These are phyloP conservation scores for Leishmania arabica DNA, from an alignment of 208 protist genomes.

Conservation along the genomic window DNA sequence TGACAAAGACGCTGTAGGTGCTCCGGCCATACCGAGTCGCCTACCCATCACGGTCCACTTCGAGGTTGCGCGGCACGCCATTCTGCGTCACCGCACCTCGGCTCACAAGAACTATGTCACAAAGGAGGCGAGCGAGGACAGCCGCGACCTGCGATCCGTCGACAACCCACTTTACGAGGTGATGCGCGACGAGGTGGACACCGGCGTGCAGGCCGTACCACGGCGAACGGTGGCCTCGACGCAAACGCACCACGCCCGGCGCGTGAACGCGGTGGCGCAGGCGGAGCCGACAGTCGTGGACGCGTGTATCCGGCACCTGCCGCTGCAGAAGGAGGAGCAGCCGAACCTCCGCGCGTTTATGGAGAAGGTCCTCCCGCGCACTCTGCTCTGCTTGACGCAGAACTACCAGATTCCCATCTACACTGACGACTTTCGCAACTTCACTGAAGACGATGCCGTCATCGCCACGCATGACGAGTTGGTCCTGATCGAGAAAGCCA, in stretches of 20 bases:
- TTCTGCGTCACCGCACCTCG: conserved; percentile 59
- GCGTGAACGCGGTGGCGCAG: conserved; percentile 81
- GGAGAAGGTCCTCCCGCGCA: conserved; percentile 77
- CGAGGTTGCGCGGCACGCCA: conserved; percentile 59
- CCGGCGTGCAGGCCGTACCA: conserved; percentile 79
- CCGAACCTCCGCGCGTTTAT: conserved; percentile 75
- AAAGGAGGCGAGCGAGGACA: conserved; percentile 90
- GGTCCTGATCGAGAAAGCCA: conserved; percentile 84
- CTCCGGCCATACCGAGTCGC: conserved; percentile 41
- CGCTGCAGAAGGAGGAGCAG: conserved; percentile 53
- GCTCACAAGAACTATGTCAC: conserved; percentile 63
- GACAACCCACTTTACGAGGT: conserved; percentile 70
- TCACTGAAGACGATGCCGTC: conserved; percentile 90
- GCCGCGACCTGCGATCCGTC: conserved; percentile 73
- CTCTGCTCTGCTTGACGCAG: conserved; percentile 80
- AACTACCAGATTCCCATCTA: conserved; percentile 89
- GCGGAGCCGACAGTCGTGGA: conserved; percentile 83
- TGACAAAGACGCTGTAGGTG: conserved; percentile 16
- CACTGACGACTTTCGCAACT: conserved; percentile 79
- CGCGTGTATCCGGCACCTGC: conserved; percentile 69
- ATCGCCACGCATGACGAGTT: conserved; percentile 81
- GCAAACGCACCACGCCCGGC: conserved; percentile 82
- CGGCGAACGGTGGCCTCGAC: conserved; percentile 24
- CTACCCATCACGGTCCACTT: conserved; percentile 72
- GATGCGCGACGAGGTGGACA: conserved; percentile 70